Evolutionary conservation across 2,329 filamentous ascomycete genomes (phyloP), one percentile per base, ranked within the genome.

Genomic region (Pyrenochaeta sp.): DNA sequence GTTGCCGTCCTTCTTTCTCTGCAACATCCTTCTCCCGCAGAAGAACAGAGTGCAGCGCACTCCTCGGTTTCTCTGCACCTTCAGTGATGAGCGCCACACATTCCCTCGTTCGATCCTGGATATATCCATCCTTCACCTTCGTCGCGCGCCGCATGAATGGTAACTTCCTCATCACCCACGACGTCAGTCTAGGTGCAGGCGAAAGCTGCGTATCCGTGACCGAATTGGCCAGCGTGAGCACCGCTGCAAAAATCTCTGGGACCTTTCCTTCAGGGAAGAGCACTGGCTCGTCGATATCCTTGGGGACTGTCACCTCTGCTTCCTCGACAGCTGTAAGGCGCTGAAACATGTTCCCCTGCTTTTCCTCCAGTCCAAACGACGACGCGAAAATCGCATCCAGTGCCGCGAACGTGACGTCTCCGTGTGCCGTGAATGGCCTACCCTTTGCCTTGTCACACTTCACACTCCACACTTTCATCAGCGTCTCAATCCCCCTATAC

Each of bases 371-470:
- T 11, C 46, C 40, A 22, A 50, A 24, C 7, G 37, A 31, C 9
- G 28, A 35, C 10, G 42, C 43, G 14, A 51, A 44, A 9, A 50
- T 51, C 2, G 34, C 38, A 11, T 51, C 50, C 4, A 51, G 36
- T 10, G 47, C 41, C 3, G 26, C 28, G 15, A 35, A 42, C 2
- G 17, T 40, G 11, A 73, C 63, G 26, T 71, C 68, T 11, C 58
- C 27, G 32, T 63, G 45, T 2, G 65, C 67, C 0, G 34, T 27
- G 30, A 71, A 72, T 0, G 66, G 68, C 1, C 55, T 47, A 3
- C 67, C 71, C 2, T 60, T 30, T 11, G 68, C 67, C 2, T 64
- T 6, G 0, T 46, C 28, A 15, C 42, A 50, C 44, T 74, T 75
- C 23, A 52, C 18, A 13, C 58, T 35, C 66, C 68, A 73, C 11